Evolutionary conservation across 2,329 filamentous ascomycete genomes (phyloP).

Genomic region (Elsinoe arachidis): DNA sequence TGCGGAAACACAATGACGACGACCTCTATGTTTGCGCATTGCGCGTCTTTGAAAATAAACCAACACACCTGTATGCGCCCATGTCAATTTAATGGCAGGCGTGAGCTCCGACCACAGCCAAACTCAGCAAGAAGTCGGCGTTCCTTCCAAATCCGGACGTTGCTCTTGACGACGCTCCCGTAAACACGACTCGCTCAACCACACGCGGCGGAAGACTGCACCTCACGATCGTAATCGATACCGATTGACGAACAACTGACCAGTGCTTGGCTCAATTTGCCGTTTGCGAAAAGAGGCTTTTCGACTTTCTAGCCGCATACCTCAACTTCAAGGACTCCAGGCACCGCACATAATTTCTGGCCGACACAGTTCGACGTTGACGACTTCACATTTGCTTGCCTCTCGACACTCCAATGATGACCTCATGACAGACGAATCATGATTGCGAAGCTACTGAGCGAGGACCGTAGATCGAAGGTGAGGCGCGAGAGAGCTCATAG

Average conservation of each 20-base stretch:
- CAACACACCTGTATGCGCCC: too few relatives aligned
- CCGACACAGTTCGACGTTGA: background rate
- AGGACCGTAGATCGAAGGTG: background rate
- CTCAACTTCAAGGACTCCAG: background rate
- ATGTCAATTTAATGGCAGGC: background rate
- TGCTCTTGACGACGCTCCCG: constrained; percentile 15
- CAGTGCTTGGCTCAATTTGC: constrained; percentile 9
- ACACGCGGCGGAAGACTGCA: background rate
- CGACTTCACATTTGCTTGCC: background rate
- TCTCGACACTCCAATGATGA: background rate
- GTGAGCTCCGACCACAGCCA: background rate
- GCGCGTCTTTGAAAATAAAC: background rate
- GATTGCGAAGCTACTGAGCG: background rate
- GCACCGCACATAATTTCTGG: background rate
- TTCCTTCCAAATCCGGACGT: background rate
- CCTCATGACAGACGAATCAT: background rate
- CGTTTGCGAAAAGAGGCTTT: background rate
- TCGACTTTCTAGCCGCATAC: background rate
- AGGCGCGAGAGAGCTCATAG: background rate
- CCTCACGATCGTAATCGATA: background rate
- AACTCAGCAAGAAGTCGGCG: constrained; percentile 16
- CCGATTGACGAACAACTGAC: background rate
- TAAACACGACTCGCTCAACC: constrained; percentile 10
- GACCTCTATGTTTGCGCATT: background rate
- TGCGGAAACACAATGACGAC: background rate